These are phyloP conservation scores for Colletotrichum eremochloae DNA, from an alignment of 2,329 filamentous ascomycete genomes.

Conservation along the genomic window DNA sequence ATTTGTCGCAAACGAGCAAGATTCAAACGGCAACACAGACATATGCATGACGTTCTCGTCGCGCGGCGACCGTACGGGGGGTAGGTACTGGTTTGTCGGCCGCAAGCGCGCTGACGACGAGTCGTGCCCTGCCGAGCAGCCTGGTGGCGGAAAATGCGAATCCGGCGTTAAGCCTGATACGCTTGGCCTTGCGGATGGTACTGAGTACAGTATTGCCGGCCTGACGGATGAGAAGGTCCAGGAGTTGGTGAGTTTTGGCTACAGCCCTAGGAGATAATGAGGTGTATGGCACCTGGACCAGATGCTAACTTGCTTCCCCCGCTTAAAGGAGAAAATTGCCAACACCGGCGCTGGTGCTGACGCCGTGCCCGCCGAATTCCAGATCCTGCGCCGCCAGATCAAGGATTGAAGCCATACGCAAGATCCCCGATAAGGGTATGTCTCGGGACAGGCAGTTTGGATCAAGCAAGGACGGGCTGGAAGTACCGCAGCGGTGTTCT, in stretches of 20 bases:
- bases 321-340: constrained; percentile 24
- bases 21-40: constrained; percentile 1
- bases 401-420: not conserved
- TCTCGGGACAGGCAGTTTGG: not conserved
- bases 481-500: not conserved
- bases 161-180: constrained; percentile 18
- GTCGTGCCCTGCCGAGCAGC: constrained; percentile 32
- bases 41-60: constrained; percentile 26
- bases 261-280: not conserved
- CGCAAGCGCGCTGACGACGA: constrained; percentile 31
- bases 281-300: not conserved
- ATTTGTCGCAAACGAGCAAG: not conserved
- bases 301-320: constrained; percentile 20
- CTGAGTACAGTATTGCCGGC: constrained; percentile 24
- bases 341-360: constrained; percentile 18
- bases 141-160: constrained; percentile 25
- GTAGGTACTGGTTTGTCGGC: constrained; percentile 23
- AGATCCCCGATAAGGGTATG: not conserved
- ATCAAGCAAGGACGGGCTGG: not conserved
- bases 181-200: constrained; percentile 31
- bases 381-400: constrained; percentile 6
- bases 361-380: constrained; percentile 33
- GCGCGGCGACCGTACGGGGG: constrained; percentile 31
- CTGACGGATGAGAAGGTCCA: constrained; percentile 24
- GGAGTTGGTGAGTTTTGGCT: constrained; percentile 17